phyloP scores from a whole-genome alignment of 345 rosid genomes.

The Citrus reticulata region DNA sequence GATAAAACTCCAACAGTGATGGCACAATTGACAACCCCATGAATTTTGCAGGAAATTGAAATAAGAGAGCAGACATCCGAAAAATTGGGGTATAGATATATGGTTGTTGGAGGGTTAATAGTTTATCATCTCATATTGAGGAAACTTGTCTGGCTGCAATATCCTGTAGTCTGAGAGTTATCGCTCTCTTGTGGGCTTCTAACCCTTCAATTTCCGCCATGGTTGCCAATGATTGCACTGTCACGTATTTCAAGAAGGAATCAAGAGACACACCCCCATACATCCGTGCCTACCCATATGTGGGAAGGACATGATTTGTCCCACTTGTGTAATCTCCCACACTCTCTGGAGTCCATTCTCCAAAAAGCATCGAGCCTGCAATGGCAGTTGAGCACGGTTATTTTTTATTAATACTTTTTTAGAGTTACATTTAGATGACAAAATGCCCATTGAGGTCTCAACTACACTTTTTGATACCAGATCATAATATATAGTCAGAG shows the following conservation, averaged over 20 bases:
- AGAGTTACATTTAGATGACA: neutral
- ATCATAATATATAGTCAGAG: neutral
- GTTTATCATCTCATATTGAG: constrained; percentile 20
- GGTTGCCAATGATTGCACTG: constrained; percentile 70
- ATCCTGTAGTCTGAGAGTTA: constrained; percentile 71
- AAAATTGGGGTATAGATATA: neutral
- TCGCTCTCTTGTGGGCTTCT: constrained; percentile 83
- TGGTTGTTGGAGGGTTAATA: neutral
- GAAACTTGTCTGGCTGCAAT: constrained; percentile 59
- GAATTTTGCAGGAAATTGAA: neutral
- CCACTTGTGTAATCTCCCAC: constrained; percentile 97
- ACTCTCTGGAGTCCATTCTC: constrained; percentile 93
- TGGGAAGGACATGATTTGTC: constrained; percentile 76
- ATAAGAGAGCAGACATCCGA: neutral
- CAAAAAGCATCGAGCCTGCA: constrained; percentile 80
- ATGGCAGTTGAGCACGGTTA: neutral
- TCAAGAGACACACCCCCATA: constrained; percentile 84
- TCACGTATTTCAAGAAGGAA: constrained; percentile 81
- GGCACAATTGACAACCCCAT: neutral
- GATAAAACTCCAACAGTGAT: neutral
- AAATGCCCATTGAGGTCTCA: neutral
- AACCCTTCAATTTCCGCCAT: constrained; percentile 90
- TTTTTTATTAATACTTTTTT: neutral
- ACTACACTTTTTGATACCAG: neutral
- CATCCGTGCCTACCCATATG: constrained; percentile 58